Base-by-base conservation (phyloP, 345 rosid genomes). In the Eucalyptus marginata region DNA sequence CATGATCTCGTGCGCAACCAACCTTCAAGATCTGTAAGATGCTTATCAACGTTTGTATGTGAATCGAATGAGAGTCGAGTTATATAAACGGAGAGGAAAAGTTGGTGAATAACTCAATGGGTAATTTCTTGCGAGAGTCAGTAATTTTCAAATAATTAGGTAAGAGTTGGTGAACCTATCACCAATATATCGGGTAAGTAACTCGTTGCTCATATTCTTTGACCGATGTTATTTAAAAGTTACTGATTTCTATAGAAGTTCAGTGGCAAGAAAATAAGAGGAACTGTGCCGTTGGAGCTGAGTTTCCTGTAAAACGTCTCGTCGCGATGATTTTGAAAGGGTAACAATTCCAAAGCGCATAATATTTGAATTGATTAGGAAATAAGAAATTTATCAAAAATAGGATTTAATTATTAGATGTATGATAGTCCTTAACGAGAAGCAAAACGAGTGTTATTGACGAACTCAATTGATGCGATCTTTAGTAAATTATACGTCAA, bases 231-330 rank as follows among this genome's bases (percentile, higher is more conserved):
- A n/a, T 15, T 64, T 15, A 15, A n/a, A 64, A 64, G 20, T 14
- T n/a, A 7, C 11, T 4, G 0, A n/a, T 14, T 64, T n/a, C 5
- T 64, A 1, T 15, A 14, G 22, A n/a, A 15, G 20, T n/a, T 64
- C 9, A n/a, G 0, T n/a, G 10, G 76, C 20, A 64, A 64, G 20
- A 7, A 56, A 56, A 56, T 56, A 56, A 24, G 62, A 56, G 62
- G 62, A 24, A 56, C 3, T 24, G 24, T 56, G 6, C 62, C 29
- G 3, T 56, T 56, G 1, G 29, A 56, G 29, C 1, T 36, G 0
- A 24, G 13, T 56, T 24, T 56, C 6, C 3, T 52, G 8, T 20
- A 0, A 3, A 18, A 52, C 10, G 0, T 22, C 62, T 0, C 10
- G 6, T 56, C 0, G 1, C 62, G 1, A 4, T 56, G 13, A 56